Evolutionary conservation across 169 alveolate genomes (phyloP).

Genomic region (Eimeria necatrix): DNA sequence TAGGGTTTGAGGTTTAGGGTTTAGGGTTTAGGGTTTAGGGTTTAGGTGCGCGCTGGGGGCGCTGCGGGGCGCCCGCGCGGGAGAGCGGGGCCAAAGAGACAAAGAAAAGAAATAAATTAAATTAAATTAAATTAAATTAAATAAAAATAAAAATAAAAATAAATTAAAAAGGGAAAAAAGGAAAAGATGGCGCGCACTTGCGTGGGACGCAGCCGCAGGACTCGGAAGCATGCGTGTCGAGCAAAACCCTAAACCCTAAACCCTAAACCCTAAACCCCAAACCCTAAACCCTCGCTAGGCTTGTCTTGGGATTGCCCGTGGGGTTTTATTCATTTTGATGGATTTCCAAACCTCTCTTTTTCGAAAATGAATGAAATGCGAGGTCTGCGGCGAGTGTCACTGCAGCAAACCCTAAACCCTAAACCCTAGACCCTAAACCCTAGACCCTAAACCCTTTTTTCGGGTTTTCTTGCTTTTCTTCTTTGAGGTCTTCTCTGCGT

Average conservation of each 20-base stretch:
- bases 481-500: too few species aligned
- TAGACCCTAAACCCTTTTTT: not conserved
- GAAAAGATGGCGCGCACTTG: too few species aligned
- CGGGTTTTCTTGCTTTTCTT: not conserved
- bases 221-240: slow-evolving; percentile 45
- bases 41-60: too few species aligned
- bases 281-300: slow-evolving; percentile 32
- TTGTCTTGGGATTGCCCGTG: not conserved
- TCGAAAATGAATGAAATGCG: slow-evolving; percentile 62
- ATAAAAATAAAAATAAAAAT: not conserved
- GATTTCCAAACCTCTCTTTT: not conserved
- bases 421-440: too few species aligned
- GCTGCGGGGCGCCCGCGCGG: not conserved
- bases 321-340: slow-evolving; percentile 3
- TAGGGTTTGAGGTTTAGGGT: too few species aligned
- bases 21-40: too few species aligned
- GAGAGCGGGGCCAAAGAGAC: not conserved
- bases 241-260: slow-evolving; percentile 32
- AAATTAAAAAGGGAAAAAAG: too few species aligned
- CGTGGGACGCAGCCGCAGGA: slow-evolving; percentile 30
- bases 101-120: not conserved
- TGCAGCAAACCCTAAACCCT: too few species aligned
- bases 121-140: not conserved
- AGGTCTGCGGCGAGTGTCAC: slow-evolving; percentile 68
- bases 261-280: not conserved